These are phyloP conservation scores for Alternaria sp. DNA, from an alignment of 2,329 filamentous ascomycete species.

Conservation along the genomic window DNA sequence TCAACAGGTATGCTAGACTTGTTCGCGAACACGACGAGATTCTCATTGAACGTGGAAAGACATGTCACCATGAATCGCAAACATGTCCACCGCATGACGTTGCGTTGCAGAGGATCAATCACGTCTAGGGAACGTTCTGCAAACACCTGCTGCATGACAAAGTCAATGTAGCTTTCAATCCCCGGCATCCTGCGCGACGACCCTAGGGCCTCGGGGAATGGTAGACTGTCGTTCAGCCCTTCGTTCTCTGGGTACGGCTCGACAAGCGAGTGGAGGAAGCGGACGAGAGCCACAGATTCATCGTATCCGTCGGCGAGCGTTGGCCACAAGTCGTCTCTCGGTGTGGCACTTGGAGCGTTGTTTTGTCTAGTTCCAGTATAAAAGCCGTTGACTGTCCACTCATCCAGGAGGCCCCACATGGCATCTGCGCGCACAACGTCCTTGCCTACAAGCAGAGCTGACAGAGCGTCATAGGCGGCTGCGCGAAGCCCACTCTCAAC, in stretches of 20 bases:
- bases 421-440: constrained; percentile 69
- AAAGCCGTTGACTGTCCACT: constrained; percentile 67
- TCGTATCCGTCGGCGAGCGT: constrained; percentile 82
- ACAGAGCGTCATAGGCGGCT: constrained; percentile 81
- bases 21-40: constrained; percentile 85
- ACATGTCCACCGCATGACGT: constrained; percentile 79
- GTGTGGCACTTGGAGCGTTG: constrained; percentile 32
- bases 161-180: constrained; percentile 92
- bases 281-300: constrained; percentile 83
- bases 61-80: constrained; percentile 83
- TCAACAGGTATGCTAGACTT: constrained; percentile 79
- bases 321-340: constrained; percentile 65
- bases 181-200: constrained; percentile 80
- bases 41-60: constrained; percentile 89
- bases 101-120: constrained; percentile 70
- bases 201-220: constrained; percentile 87
- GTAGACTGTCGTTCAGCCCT: constrained; percentile 75
- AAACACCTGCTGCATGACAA: constrained; percentile 81
- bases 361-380: constrained; percentile 45
- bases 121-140: constrained; percentile 71
- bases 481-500: constrained; percentile 81
- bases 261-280: constrained; percentile 76
- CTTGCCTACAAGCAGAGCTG: constrained; percentile 79
- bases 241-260: constrained; percentile 69
- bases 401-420: constrained; percentile 83